Conservation (phyloP, 2,329 filamentous ascomycete species). For the Cryphonectria parasitica region DNA sequence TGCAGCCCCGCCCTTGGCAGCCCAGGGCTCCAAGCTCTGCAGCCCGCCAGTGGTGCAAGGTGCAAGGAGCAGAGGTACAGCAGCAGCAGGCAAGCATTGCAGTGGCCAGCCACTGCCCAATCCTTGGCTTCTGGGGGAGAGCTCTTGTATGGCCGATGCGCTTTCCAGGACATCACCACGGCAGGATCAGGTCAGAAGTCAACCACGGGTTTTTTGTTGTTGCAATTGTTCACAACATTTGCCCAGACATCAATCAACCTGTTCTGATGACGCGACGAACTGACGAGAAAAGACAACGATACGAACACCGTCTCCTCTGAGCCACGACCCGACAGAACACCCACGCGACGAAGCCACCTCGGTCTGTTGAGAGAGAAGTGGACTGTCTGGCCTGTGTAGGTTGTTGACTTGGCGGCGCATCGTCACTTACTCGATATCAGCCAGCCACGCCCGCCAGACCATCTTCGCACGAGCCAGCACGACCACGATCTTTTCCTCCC, state of each 20-base stretch:
- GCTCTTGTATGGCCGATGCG: neutral
- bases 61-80: neutral
- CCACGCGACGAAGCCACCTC: neutral
- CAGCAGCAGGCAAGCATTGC: conserved; percentile 6
- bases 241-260: neutral
- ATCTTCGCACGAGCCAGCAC: neutral
- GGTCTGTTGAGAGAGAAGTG: conserved; percentile 1
- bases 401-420: neutral
- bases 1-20: conserved; percentile 4
- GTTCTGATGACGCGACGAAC: conserved; percentile 9
- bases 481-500: neutral
- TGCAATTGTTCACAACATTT: neutral
- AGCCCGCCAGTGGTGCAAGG: neutral
- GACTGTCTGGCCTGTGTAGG: conserved; percentile 16
- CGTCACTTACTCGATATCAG: neutral
- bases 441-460: neutral
- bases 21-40: neutral
- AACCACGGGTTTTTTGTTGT: neutral
- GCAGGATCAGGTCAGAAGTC: neutral
- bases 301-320: neutral
- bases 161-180: conserved; percentile 5
- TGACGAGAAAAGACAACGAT: neutral
- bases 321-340: neutral
- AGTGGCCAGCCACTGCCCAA: neutral
- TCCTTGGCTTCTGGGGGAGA: neutral